A percentile compares a stretch with the other conserved stretches of the same genome.
These are phyloP conservation scores for Hygrocybe coccinea DNA, from an alignment of 768 basidiomycete genomes.

Conservation along the genomic window DNA sequence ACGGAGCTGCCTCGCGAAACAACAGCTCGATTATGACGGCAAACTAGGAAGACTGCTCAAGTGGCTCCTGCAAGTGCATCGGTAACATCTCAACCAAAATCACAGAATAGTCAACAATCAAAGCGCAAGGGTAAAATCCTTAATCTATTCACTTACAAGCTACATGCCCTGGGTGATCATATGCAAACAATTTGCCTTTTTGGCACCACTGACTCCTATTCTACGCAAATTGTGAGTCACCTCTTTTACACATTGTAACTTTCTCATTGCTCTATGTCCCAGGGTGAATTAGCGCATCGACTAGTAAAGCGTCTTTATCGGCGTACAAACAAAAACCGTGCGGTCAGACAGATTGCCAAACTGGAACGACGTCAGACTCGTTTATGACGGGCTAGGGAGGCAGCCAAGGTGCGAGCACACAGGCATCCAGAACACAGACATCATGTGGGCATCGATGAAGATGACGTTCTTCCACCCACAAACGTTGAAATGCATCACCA, in stretches of 20 bases:
- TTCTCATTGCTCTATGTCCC: too few species aligned
- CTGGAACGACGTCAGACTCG: conserved; percentile 11
- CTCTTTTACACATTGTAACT: too few species aligned
- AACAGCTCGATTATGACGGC: conserved; percentile 16
- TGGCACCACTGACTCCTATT: conserved; percentile 31
- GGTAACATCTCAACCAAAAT: too few species aligned
- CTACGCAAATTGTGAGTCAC: conserved; percentile 27
- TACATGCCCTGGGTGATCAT: conserved; percentile 29
- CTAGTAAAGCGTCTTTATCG: conserved; percentile 33
- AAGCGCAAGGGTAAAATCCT: neutral
- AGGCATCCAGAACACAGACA: neutral
- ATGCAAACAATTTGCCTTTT: conserved; percentile 14
- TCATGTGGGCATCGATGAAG: conserved; percentile 1
- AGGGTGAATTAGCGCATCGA: conserved; percentile 39
- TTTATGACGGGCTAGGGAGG: conserved; percentile 8
- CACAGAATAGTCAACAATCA: too few species aligned
- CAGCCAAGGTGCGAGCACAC: conserved; percentile 2
- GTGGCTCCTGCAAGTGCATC: too few species aligned
- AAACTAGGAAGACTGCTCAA: conserved; percentile 4
- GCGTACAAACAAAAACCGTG: conserved; percentile 29
- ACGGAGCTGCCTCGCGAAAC: conserved; percentile 24
- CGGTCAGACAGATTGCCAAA: conserved; percentile 22
- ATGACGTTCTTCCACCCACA: conserved; percentile 3
- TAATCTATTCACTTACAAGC: conserved; percentile 27
- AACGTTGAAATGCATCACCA: conserved; percentile 13